Evolutionary conservation across 2,329 filamentous ascomycete genomes (phyloP).

Genomic region (Ophiosphaerella herpotricha): DNA sequence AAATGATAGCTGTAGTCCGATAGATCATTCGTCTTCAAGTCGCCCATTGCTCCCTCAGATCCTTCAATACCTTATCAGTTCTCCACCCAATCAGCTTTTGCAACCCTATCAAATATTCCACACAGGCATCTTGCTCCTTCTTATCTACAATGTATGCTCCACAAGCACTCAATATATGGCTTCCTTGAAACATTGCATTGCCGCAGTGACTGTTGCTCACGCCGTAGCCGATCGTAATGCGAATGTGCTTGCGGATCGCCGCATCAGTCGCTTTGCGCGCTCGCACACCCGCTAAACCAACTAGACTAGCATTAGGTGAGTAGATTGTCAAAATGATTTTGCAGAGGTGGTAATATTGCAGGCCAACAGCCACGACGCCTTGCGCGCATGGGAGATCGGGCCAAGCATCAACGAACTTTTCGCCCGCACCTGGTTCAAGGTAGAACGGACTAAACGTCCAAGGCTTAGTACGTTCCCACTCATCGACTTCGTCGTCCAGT

Average conservation of each 20-base stretch:
- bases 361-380: conserved; percentile 32
- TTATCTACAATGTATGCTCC: conserved; percentile 34
- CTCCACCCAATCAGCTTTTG: conserved; percentile 33
- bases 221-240: conserved; percentile 35
- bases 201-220: conserved; percentile 33
- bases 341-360: conserved; percentile 39
- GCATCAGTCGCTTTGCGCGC: conserved; percentile 33
- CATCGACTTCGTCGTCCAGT: conserved; percentile 34
- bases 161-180: conserved; percentile 36
- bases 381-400: conserved; percentile 27
- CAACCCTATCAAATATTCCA: conserved; percentile 29
- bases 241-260: conserved; percentile 31
- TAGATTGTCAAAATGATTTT: conserved; percentile 38
- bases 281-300: conserved; percentile 32
- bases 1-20: too few relatives aligned
- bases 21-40: not conserved
- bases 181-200: conserved; percentile 38
- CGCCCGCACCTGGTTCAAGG: conserved; percentile 26
- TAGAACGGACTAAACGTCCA: conserved; percentile 34
- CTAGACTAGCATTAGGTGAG: conserved; percentile 29
- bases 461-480: conserved; percentile 39
- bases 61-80: conserved; percentile 31
- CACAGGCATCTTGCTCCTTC: conserved; percentile 32
- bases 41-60: conserved; percentile 31
- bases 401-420: conserved; percentile 27